These are phyloP conservation scores for Diaporthe batatas DNA, from an alignment of 2,329 filamentous ascomycete genomes.

Conservation along the genomic window DNA sequence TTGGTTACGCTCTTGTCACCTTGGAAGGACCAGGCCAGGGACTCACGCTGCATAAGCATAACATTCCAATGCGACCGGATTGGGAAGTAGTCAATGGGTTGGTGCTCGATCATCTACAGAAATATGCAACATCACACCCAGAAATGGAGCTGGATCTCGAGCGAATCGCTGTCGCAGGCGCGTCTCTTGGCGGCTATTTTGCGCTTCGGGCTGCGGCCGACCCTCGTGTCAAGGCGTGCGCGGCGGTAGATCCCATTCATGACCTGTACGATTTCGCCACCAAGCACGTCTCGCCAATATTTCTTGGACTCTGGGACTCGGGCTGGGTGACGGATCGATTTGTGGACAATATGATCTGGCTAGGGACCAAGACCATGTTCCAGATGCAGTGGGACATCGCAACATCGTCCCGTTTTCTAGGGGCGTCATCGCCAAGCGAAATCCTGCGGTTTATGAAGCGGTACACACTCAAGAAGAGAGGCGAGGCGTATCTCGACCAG, in stretches of 20 bases:
- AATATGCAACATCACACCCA: neutral
- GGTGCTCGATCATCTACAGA: conserved; percentile 48
- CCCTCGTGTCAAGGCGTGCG: conserved; percentile 58
- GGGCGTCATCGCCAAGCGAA: no score
- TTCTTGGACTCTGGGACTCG: no score
- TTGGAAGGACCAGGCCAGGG: conserved; percentile 64
- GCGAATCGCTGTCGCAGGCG: conserved; percentile 54
- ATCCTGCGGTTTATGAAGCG: no score
- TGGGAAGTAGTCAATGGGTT: conserved; percentile 52
- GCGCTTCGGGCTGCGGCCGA: conserved; percentile 58
- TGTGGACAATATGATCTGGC: no score
- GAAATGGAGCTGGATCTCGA: conserved; percentile 48
- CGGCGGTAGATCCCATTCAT: conserved; percentile 42
- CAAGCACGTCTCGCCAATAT: no score
- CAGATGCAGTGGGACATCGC: no score
- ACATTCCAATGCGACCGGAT: conserved; percentile 55
- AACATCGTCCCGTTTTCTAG: no score
- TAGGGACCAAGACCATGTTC: no score
- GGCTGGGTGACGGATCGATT: no score
- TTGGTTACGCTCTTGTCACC: conserved; percentile 59
- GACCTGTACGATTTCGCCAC: neutral
- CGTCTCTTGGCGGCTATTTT: conserved; percentile 60
- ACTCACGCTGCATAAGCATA: no score
- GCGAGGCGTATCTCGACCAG: no score
- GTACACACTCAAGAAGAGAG: no score